Base-by-base conservation (phyloP, 306 rosid genomes). In the Geum urbanum region DNA sequence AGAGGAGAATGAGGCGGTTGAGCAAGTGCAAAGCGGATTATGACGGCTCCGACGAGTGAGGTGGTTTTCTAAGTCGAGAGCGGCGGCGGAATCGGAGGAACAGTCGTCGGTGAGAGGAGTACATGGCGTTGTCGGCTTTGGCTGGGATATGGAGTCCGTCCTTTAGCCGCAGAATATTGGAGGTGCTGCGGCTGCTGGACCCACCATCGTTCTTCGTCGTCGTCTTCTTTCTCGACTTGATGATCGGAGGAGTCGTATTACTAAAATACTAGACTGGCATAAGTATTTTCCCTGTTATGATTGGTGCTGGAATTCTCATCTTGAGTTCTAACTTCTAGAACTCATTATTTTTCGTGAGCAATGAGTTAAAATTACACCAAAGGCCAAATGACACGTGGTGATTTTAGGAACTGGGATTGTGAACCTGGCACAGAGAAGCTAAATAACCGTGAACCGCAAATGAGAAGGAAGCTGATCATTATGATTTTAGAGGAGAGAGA, bases 131-230 rank as follows among this genome's bases (percentile, higher is more conserved):
- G 40, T 24, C 62, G 13, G 62, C 39, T 24, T 13, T 2, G 7
- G 32, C 60, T 20, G 40, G 9, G 62, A 56, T 39, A 10, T 0
- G 39, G 40, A 56, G 62, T 0, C 62, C 62, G 27, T 56, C 62
- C 62, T 24, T 56, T n/a, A 56, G 6, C n/a, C 62, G 62, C 5
- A 56, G 40, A 56, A 56, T 24, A 24, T 56, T 40, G 62, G 62
- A 56, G 62, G 62, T 56, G 62, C 41, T 56, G n/a, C 62, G 24
- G 5, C 40, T 24, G 5, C 40, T 24, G 4, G 40, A 56, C 62
- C 16, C 16, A 24, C 3, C 0, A 0, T 0, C 18, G 2, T 24
- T 24, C 62, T 24, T 56, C 18, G 2, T 56, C 16, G 10, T 22
- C 8, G 4, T 54, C 15, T 22, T 50, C 54, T 49, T 48, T 6